These are phyloP conservation scores for Cairneyella variabilis DNA, from an alignment of 495 filamentous ascomycete species.

Conservation along the genomic window DNA sequence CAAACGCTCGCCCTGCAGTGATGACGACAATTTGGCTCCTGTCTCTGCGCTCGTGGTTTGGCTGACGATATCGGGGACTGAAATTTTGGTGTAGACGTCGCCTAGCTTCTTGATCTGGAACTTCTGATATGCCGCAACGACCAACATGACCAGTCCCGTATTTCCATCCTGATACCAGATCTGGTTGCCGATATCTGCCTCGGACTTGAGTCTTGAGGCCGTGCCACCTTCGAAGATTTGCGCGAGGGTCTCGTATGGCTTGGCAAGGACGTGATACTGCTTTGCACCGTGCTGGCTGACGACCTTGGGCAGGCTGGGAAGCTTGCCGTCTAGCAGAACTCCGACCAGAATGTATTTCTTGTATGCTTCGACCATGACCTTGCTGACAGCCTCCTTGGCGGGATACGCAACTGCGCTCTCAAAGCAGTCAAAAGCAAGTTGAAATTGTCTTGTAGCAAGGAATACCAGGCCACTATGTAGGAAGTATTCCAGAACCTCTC, in stretches of 20 bases:
- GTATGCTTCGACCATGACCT: conserved; percentile 83
- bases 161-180: conserved; percentile 58
- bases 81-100: conserved; percentile 46
- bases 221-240: conserved; percentile 61
- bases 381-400: conserved; percentile 54
- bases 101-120: conserved; percentile 43
- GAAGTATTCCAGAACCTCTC: conserved; percentile 72
- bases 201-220: conserved; percentile 50
- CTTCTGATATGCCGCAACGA: conserved; percentile 43
- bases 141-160: conserved; percentile 42
- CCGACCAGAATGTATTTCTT: conserved; percentile 89
- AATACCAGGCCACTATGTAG: conserved; percentile 75
- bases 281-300: conserved; percentile 48
- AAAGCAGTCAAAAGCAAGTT: conserved; percentile 65
- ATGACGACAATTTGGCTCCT: conserved; percentile 43
- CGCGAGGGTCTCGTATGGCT: conserved; percentile 67
- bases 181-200: conserved; percentile 49
- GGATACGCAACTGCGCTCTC: conserved; percentile 66
- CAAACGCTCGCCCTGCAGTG: conserved; percentile 40
- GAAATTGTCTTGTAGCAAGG: conserved; percentile 68
- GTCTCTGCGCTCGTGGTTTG: conserved; percentile 46
- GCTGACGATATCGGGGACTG: conserved; percentile 46
- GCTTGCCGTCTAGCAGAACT: conserved; percentile 67
- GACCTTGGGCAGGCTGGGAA: conserved; percentile 34
- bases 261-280: conserved; percentile 53